Evolutionary conservation across 345 rosid species (phyloP).

Genomic region (Punica granatum): DNA sequence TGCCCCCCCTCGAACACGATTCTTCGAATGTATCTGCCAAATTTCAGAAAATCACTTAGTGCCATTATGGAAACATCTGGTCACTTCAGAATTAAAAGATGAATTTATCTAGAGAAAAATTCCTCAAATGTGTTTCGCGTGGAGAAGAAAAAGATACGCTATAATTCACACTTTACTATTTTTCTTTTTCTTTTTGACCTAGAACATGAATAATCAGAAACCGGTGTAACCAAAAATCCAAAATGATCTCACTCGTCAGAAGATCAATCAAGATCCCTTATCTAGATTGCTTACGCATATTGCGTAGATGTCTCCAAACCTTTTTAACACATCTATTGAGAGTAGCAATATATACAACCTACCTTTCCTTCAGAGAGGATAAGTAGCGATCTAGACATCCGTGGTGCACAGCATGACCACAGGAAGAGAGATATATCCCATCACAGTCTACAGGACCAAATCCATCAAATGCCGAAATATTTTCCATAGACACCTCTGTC

Average conservation of each 20-base stretch:
- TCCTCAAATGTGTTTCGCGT: not conserved
- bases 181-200: not conserved
- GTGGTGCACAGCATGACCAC: slow-evolving; percentile 99
- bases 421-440: slow-evolving; percentile 80
- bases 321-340: not conserved
- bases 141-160: not conserved
- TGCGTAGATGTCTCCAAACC: not conserved
- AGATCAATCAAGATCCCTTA: not conserved
- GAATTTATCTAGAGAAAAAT: not conserved
- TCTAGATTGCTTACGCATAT: not conserved
- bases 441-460: slow-evolving; percentile 74
- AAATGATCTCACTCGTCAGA: not conserved
- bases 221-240: not conserved
- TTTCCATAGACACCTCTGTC: slow-evolving; percentile 24
- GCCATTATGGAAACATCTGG: not conserved
- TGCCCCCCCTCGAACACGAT: slow-evolving; percentile 82
- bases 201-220: not conserved
- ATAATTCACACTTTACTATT: not conserved
- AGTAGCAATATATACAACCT: slow-evolving; percentile 12
- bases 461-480: slow-evolving; percentile 40
- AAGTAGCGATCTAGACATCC: slow-evolving; percentile 78
- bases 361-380: slow-evolving; percentile 81
- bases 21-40: slow-evolving; percentile 50
- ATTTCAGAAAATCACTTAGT: not conserved
- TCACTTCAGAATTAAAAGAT: not conserved